Conservation (phyloP, 495 filamentous ascomycete species). For the Filosporella fistucella region DNA sequence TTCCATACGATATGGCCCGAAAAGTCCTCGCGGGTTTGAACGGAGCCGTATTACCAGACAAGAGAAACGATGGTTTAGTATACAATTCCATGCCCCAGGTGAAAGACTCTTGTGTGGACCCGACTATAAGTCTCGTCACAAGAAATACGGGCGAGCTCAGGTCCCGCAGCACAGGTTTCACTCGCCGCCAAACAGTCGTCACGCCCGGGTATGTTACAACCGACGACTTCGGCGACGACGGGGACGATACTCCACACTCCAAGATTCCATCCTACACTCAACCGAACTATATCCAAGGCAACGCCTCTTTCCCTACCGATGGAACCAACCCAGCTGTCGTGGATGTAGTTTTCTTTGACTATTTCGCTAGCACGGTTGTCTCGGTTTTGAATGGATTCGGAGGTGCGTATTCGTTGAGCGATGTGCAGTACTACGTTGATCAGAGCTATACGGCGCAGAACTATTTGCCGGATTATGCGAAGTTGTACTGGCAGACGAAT, state of each 20-base stretch:
- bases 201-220: slow-evolving; percentile 33
- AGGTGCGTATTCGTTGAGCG: slow-evolving; percentile 29
- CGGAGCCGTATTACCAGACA: slow-evolving; percentile 32
- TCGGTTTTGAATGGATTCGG: slow-evolving; percentile 34
- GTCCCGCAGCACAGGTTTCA: slow-evolving; percentile 25
- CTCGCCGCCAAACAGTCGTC: slow-evolving; percentile 33
- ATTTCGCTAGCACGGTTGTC: slow-evolving; percentile 59
- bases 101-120: slow-evolving; percentile 39
- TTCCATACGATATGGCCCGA: slow-evolving; percentile 61
- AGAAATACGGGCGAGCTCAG: slow-evolving; percentile 12
- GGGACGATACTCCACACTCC: slow-evolving; percentile 73
- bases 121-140: slow-evolving; percentile 19
- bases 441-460: slow-evolving; percentile 40
- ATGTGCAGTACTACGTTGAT: slow-evolving; percentile 38
- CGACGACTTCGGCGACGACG: slow-evolving; percentile 50
- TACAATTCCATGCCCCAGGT: slow-evolving; percentile 22
- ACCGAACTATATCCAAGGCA: slow-evolving; percentile 64
- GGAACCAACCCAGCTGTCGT: slow-evolving; percentile 48
- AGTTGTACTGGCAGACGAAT: slow-evolving; percentile 39
- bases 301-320: slow-evolving; percentile 40
- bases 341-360: slow-evolving; percentile 76
- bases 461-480: slow-evolving; percentile 44
- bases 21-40: slow-evolving; percentile 44
- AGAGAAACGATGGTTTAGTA: slow-evolving; percentile 27
- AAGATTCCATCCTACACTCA: slow-evolving; percentile 57